Evolutionary conservation across 345 rosid species (phyloP), one percentile per base, ranked within the genome.

Genomic region (Eucalyptus pumila): DNA sequence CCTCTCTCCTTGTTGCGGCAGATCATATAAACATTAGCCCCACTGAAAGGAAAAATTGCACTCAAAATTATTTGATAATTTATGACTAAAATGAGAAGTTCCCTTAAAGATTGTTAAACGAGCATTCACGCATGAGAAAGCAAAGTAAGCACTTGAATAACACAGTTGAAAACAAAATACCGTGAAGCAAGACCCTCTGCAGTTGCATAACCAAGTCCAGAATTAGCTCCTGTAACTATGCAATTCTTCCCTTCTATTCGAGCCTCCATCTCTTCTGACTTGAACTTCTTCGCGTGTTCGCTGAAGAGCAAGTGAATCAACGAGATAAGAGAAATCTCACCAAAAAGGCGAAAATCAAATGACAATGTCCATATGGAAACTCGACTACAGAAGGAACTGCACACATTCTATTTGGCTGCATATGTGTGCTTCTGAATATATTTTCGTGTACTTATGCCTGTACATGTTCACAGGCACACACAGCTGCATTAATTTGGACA

Each of bases 131-230:
- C 83, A 76, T 21, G 47, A 40, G 83, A 76, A 40, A 76, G 83
- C 23, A 86, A 88, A 62, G 34, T 88, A 80, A 87, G 81, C 90
- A 72, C 42, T 34, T 14, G 47, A 40, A 40, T 19, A 76, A 72
- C 47, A 76, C 10, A 44, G 81, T 80, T 69, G 45, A n/a, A 34
- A 90, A 85, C 90, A 88, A 58, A 58, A 51, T 88, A 96, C 99
- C 97, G 94, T n/a, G 98, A 94, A 92, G 99, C 99, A 92, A 96
- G 96, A 81, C 96, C 98, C 94, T 97, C 96, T 34, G 98, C 97
- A 34, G 98, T 90, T 13, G 99, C 96, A 91, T 89, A 97, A 88
- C 99, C 99, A 90, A 96, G 93, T 87, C 98, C 99, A 40, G 99
- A 94, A 91, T 96, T 97, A 11, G 98, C 99, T 88, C 99, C 99